Base-by-base conservation (phyloP, 306 rosid species). In the Canavalia ensiformis region DNA sequence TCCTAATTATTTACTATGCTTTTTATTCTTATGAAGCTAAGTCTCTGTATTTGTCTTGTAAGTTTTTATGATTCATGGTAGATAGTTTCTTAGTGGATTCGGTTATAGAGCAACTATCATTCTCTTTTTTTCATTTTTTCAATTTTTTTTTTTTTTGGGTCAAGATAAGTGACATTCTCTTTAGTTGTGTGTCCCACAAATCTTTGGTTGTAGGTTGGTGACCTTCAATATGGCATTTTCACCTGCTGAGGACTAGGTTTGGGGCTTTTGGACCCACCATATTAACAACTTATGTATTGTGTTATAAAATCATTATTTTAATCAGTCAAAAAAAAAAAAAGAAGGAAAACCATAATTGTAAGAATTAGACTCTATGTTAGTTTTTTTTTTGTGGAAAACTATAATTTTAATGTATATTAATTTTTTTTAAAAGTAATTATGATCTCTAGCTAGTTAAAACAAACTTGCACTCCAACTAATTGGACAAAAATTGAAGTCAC, bases 101-200 rank as follows among this genome's bases (percentile, higher is more conserved):
- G 1, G 78, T 52, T 77, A 52, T 63, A 29, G 41, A 79, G 70
- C 30, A 57, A 69, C 42, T 57, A 5, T n/a, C 69, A 55, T 68
- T 11, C 57, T n/a, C 57, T 6, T 56, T 18, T 18, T 18, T 18
- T 18, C 25, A 18, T 18, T 18, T 18, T 18, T 18, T 18, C 25
- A 18, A 18, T 18, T 18, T 18, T 18, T 18, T 18, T 18, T 18
- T 18, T 18, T 18, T 18, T 18, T 18, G 25, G 25, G 25, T 18
- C 25, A 18, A 18, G 25, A 18, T 18, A 18, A 18, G 25, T 18
- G 25, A 18, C 25, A 18, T 18, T 18, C 25, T 18, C 25, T 18
- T 31, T 33, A 4, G 77, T 5, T 69, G 76, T 5, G 9, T 63
- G 84, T 52, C 79, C 82, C 78, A 76, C 86, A 66, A 12, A 41